Evolutionary conservation across 805 yeast genomes (phyloP).

Genomic region (Lachancea kluyveri): DNA sequence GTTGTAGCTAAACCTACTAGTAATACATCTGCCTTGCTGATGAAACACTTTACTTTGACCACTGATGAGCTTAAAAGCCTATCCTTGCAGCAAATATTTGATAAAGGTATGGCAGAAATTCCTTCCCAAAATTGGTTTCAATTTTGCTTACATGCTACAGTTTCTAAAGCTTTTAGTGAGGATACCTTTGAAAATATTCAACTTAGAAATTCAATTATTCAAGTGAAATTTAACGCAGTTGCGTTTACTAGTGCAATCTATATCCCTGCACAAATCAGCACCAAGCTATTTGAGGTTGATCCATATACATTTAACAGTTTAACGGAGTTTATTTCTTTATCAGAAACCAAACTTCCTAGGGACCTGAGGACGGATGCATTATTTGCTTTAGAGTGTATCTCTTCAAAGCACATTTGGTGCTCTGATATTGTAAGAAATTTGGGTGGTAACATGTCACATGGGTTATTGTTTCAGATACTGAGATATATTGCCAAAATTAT

Average conservation of each 20-base stretch:
- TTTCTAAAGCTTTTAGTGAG: conserved; percentile 67
- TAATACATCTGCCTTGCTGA: conserved; percentile 19
- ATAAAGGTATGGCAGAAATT: conserved; percentile 47
- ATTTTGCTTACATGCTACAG: conserved; percentile 53
- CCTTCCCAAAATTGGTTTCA: conserved; percentile 63
- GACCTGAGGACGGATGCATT: conserved; percentile 55
- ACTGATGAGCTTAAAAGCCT: conserved; percentile 51
- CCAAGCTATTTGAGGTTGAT: conserved; percentile 64
- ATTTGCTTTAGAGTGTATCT: conserved; percentile 61
- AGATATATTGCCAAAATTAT: conserved; percentile 53
- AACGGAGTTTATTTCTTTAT: conserved; percentile 65
- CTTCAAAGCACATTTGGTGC: conserved; percentile 63
- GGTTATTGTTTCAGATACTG: conserved; percentile 65
- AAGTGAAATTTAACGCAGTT: conserved; percentile 59
- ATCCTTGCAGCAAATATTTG: conserved; percentile 56
- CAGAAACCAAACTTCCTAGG: conserved; percentile 46
- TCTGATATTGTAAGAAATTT: conserved; percentile 69
- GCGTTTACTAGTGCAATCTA: conserved; percentile 56
- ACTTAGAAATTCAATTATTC: conserved; percentile 53
- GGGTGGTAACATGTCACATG: conserved; percentile 86
- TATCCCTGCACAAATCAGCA: conserved; percentile 51
- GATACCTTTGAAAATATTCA: conserved; percentile 46
- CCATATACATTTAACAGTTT: conserved; percentile 63
- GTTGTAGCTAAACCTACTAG: conserved; percentile 29
- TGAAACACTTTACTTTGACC: conserved; percentile 44